Percentiles rank a stretch among this genome's conserved stretches.
Conservation (phyloP, 208 protist genomes). For the Angomonas deanei region DNA sequence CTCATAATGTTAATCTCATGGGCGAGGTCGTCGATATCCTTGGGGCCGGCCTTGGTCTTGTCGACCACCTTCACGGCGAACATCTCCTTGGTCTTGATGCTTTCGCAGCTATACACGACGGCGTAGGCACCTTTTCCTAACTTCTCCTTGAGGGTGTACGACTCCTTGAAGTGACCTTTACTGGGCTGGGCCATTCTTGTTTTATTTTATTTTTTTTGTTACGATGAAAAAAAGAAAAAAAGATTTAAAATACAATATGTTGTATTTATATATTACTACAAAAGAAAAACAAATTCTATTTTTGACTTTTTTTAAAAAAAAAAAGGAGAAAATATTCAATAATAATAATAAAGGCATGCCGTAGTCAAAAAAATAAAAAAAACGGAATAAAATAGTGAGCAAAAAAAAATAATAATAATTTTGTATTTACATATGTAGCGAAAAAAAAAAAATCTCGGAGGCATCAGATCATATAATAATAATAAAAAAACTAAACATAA, state of each 20-base stretch:
- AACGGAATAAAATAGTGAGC: constrained; percentile 6
- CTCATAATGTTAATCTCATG: constrained; percentile 80
- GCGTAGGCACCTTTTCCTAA: constrained; percentile 77
- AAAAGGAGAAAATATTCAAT: constrained; percentile 4
- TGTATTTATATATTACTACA: not conserved
- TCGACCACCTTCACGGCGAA: constrained; percentile 83
- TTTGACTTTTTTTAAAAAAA: not conserved
- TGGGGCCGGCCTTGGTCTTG: constrained; percentile 59
- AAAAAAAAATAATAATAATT: constrained; percentile 2
- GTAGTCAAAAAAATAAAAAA: constrained; percentile 18
- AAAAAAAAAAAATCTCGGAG: not conserved
- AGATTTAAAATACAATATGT: not conserved
- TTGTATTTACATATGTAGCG: constrained; percentile 1
- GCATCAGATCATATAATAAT: not conserved
- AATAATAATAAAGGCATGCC: not conserved
- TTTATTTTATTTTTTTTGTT: not conserved
- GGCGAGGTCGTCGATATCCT: constrained; percentile 65
- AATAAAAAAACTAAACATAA: not conserved
- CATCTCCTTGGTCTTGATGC: constrained; percentile 33
- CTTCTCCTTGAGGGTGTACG: constrained; percentile 40
- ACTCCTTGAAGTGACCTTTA: constrained; percentile 36
- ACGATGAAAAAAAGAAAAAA: not conserved
- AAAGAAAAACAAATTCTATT: constrained; percentile 1
- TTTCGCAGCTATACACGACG: constrained; percentile 60
- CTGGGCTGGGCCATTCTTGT: constrained; percentile 12